Percentiles rank a stretch among this genome's conserved stretches.
Evolutionary conservation across 1,284 basidiomycete genomes (phyloP).

Genomic region (Ganoderma multipileum): DNA sequence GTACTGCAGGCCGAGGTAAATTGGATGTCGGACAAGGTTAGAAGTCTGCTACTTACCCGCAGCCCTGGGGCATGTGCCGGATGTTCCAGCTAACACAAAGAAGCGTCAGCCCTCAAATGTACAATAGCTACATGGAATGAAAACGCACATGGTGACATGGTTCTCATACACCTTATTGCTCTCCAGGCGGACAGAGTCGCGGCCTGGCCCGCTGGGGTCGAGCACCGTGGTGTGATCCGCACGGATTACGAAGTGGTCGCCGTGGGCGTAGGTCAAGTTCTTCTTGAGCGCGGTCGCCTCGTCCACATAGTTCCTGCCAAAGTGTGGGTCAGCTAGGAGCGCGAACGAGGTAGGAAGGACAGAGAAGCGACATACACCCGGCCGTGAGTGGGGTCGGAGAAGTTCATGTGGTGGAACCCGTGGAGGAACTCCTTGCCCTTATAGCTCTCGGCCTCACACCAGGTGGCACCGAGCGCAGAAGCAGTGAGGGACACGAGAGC

Average conservation of each 20-base stretch:
- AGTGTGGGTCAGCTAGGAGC: background rate
- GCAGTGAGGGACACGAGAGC: background rate
- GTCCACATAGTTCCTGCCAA: constrained; percentile 43
- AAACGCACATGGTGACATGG: constrained; percentile 61
- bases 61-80: constrained; percentile 66
- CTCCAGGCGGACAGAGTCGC: constrained; percentile 65
- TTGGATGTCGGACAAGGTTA: background rate
- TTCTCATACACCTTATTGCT: constrained; percentile 59
- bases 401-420: constrained; percentile 54
- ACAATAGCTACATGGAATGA: background rate
- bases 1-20: constrained; percentile 31
- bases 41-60: constrained; percentile 57
- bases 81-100: constrained; percentile 53
- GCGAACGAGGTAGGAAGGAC: background rate
- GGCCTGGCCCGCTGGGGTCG: constrained; percentile 53
- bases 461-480: constrained; percentile 6
- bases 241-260: constrained; percentile 46
- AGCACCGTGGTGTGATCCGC: constrained; percentile 58
- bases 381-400: constrained; percentile 63
- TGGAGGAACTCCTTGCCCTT: constrained; percentile 54
- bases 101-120: background rate
- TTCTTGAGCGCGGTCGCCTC: constrained; percentile 35
- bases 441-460: constrained; percentile 45
- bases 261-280: constrained; percentile 39
- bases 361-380: constrained; percentile 53